Percentiles rank a stretch among this genome's conserved stretches.
phyloP scores from a whole-genome alignment of 257 asterid species.

The Nicotiana undulata region DNA sequence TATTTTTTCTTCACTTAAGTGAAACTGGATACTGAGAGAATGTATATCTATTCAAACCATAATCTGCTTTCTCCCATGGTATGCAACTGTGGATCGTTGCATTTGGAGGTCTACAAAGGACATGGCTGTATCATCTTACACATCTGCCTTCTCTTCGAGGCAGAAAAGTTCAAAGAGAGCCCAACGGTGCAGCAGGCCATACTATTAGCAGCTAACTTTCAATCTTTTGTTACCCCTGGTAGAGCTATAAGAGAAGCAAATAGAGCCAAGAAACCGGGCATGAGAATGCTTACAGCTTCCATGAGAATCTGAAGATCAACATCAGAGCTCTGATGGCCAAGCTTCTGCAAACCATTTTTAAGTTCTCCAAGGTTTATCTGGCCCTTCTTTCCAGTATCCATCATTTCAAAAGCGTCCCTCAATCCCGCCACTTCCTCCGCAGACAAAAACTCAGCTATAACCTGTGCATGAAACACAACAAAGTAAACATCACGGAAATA shows the following conservation, averaged over 20 bases:
- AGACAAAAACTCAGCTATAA: constrained; percentile 60
- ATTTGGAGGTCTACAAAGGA: background rate
- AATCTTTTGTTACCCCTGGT: background rate
- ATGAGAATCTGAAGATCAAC: constrained; percentile 49
- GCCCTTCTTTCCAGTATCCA: constrained; percentile 48
- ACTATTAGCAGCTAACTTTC: background rate
- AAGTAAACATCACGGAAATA: background rate
- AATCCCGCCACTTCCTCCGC: constrained; percentile 68
- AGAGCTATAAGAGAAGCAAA: background rate
- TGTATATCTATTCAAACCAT: background rate
- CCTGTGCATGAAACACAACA: constrained; percentile 26
- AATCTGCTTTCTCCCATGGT: no score
- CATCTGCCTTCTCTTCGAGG: background rate
- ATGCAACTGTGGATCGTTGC: no score
- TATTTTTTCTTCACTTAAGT: background rate
- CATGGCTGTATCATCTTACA: background rate
- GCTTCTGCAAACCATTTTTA: constrained; percentile 44
- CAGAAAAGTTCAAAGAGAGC: background rate
- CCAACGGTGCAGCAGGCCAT: background rate
- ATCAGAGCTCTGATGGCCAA: constrained; percentile 51
- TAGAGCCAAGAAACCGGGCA: background rate
- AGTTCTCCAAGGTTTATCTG: constrained; percentile 39
- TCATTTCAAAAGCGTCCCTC: constrained; percentile 45
- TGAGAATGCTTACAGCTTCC: constrained; percentile 46
- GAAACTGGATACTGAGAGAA: background rate